Conservation (phyloP, 441 rosid species). For the Erysimum pusillum region DNA sequence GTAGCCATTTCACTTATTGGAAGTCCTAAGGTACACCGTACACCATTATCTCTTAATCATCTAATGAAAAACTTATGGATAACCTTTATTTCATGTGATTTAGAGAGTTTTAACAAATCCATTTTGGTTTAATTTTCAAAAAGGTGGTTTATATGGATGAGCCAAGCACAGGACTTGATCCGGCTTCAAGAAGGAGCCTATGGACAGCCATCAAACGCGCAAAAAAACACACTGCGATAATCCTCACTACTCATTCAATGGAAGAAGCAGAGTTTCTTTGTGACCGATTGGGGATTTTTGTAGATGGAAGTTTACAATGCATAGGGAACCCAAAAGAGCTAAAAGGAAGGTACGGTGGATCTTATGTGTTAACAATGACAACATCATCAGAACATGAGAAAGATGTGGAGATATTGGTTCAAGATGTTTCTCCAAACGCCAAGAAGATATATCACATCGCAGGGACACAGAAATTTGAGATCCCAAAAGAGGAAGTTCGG, state of each 20-base stretch:
- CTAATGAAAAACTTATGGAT: not conserved
- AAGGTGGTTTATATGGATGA: conserved; percentile 98
- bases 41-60: conserved; percentile 4
- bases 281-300: conserved; percentile 90
- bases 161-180: conserved; percentile 97
- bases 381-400: conserved; percentile 63
- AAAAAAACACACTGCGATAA: conserved; percentile 78
- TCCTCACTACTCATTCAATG: conserved; percentile 98
- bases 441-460: conserved; percentile 77
- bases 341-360: conserved; percentile 89
- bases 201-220: conserved; percentile 93
- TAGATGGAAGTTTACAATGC: conserved; percentile 88
- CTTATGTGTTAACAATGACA: conserved; percentile 86
- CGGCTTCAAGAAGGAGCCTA: conserved; percentile 88
- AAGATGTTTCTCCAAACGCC: conserved; percentile 67
- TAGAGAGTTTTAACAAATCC: conserved; percentile 2
- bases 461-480: conserved; percentile 94
- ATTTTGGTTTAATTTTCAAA: not conserved
- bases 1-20: conserved; percentile 97
- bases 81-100: not conserved
- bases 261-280: conserved; percentile 96
- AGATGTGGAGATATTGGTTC: conserved; percentile 73
- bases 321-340: conserved; percentile 93
- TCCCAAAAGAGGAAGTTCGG: conserved; percentile 77
- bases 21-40: conserved; percentile 83